These are phyloP conservation scores for Myrica gale DNA, from an alignment of 306 rosid species.

Conservation along the genomic window DNA sequence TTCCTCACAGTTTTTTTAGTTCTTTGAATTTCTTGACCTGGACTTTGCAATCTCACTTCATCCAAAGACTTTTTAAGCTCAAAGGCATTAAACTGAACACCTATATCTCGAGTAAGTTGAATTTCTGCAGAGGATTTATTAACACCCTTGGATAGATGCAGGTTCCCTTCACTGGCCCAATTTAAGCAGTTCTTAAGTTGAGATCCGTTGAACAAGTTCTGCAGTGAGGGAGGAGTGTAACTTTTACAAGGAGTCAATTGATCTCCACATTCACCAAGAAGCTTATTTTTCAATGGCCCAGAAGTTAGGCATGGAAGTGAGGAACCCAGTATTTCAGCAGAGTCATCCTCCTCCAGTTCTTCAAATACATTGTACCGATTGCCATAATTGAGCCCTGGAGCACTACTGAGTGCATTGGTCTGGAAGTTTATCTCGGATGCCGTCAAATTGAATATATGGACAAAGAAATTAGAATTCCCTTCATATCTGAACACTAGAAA, in stretches of 20 bases:
- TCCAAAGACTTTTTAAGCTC: constrained; percentile 73
- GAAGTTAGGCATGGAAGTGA: constrained; percentile 32
- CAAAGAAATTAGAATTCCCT: constrained; percentile 73
- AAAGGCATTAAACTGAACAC: constrained; percentile 62
- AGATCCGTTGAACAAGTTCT: constrained; percentile 77
- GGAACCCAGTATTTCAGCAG: constrained; percentile 44
- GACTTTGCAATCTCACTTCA: constrained; percentile 47
- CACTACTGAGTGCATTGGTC: constrained; percentile 37
- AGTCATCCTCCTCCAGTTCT: constrained; percentile 83
- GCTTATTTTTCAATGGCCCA: constrained; percentile 47
- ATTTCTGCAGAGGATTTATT: constrained; percentile 39
- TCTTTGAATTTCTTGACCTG: constrained; percentile 46
- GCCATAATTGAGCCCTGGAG: constrained; percentile 46
- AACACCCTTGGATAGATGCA: constrained; percentile 42
- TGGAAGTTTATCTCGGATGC: constrained; percentile 77
- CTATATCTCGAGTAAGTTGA: constrained; percentile 51
- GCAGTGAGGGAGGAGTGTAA: constrained; percentile 56
- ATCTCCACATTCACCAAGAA: constrained; percentile 42
- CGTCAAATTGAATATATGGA: constrained; percentile 60
- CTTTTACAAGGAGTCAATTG: constrained; percentile 40
- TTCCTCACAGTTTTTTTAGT: constrained; percentile 50
- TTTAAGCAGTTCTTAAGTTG: constrained; percentile 49
- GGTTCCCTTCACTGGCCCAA: constrained; percentile 60
- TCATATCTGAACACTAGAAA: constrained; percentile 72
- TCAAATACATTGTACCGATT: constrained; percentile 54